phyloP scores from a whole-genome alignment of 2,329 filamentous ascomycete genomes.

The Aspergillus udagawae region DNA sequence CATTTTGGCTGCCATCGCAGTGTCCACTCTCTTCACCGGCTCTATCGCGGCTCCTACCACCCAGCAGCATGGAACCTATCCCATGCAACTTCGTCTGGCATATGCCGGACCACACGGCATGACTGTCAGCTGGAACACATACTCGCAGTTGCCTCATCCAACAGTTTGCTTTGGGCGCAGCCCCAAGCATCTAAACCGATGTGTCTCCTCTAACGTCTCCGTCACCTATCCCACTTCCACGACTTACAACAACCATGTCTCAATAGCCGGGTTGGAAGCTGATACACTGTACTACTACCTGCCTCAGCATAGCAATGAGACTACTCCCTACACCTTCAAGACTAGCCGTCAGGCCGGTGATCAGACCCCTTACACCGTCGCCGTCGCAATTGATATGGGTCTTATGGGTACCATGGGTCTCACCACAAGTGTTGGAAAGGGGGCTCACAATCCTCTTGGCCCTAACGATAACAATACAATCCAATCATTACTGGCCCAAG shows the following conservation, averaged over 20 bases:
- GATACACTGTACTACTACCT: constrained; percentile 22
- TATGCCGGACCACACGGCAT: constrained; percentile 16
- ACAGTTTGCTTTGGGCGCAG: constrained; percentile 27
- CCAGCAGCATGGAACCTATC: not conserved
- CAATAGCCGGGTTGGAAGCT: constrained; percentile 14
- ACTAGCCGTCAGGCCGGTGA: constrained; percentile 17
- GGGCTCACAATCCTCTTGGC: not conserved
- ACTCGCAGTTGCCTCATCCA: constrained; percentile 22
- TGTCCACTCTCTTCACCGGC: not conserved
- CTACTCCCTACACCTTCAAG: constrained; percentile 15
- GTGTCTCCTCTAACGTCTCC: not conserved
- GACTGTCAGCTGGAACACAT: constrained; percentile 32
- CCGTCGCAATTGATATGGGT: constrained; percentile 1
- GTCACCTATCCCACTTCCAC: not conserved
- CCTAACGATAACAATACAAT: not conserved
- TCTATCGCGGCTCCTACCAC: not conserved
- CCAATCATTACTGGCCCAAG: not conserved
- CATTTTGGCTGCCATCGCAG: not conserved
- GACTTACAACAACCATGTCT: constrained; percentile 18
- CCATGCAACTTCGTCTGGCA: constrained; percentile 8
- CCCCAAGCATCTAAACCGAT: constrained; percentile 14
- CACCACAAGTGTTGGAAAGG: not conserved
- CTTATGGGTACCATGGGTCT: not conserved
- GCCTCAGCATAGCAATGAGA: constrained; percentile 10
- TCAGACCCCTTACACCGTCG: constrained; percentile 17